Evolutionary conservation across 164 flowering plant genomes (phyloP).

Genomic region (Stephania japonica): DNA sequence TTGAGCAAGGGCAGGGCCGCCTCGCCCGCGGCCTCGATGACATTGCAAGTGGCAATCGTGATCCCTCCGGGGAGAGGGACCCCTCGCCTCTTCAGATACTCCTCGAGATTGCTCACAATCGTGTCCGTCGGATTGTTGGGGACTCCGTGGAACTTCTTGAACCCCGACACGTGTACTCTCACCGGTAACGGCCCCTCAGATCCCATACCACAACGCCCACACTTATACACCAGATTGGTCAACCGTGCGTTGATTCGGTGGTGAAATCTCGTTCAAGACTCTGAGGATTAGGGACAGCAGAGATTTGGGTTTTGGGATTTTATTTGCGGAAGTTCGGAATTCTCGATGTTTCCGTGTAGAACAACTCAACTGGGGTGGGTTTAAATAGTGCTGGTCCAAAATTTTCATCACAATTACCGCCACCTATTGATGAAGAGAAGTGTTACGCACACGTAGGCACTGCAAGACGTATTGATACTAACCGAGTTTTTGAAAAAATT

Average conservation of each 20-base stretch:
- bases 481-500: no score
- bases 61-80: constrained; percentile 35
- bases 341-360: neutral
- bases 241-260: neutral
- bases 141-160: constrained; percentile 56
- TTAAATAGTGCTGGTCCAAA: neutral
- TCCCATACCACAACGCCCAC: constrained; percentile 29
- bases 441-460: no score
- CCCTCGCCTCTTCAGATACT: constrained; percentile 30
- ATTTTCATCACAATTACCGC: neutral
- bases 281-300: no score
- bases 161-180: constrained; percentile 50
- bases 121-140: constrained; percentile 52
- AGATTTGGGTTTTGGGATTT: no score
- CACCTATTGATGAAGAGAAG: no score
- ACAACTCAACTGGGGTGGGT: neutral
- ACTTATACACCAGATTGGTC: neutral
- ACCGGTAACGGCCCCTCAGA: constrained; percentile 47
- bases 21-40: constrained; percentile 54
- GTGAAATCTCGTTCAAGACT: no score
- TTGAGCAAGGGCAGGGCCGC: constrained; percentile 40
- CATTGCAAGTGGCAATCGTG: constrained; percentile 38
- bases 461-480: no score
- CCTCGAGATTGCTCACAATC: constrained; percentile 38
- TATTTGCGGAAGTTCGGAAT: no score